Evolutionary conservation across 148 eudicot genomes (phyloP).

Genomic region (Rhododendron henanense): DNA sequence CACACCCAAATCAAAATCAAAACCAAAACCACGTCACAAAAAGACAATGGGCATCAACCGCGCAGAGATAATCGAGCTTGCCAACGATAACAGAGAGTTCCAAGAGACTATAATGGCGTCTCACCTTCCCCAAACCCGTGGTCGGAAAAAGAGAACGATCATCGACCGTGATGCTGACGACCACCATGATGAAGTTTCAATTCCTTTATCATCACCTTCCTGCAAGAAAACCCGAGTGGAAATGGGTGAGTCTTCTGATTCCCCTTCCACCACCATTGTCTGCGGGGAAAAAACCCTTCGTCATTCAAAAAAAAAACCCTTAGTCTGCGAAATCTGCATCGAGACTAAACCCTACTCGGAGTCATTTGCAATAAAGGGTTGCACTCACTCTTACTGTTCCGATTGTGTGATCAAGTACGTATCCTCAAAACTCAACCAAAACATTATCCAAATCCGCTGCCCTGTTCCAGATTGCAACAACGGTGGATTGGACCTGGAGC

Average conservation of each 20-base stretch:
- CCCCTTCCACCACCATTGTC: conserved; percentile 3
- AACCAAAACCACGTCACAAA: not conserved
- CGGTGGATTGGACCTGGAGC: no score
- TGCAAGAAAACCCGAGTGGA: conserved; percentile 2
- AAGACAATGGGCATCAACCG: not conserved
- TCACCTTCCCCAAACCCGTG: not conserved
- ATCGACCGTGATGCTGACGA: conserved; percentile 1
- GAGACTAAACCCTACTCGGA: conserved; percentile 33
- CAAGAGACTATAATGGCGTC: not conserved
- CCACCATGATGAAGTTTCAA: conserved; percentile 12
- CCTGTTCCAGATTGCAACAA: no score
- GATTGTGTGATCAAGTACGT: conserved; percentile 38
- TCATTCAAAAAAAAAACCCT: conserved; percentile 5
- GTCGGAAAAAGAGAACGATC: not conserved
- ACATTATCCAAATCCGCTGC: conserved; percentile 10
- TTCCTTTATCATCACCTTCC: not conserved
- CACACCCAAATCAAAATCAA: not conserved
- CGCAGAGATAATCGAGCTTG: not conserved
- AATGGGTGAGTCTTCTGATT: conserved; percentile 35
- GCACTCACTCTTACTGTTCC: conserved; percentile 36
- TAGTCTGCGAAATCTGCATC: conserved; percentile 49
- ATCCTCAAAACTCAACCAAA: conserved; percentile 38
- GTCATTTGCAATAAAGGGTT: conserved; percentile 36
- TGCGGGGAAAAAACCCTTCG: no score
- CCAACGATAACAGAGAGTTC: not conserved